Evolutionary conservation across 1,139 yeast species (phyloP).

Genomic region (Arxiozyma slooffiae): DNA sequence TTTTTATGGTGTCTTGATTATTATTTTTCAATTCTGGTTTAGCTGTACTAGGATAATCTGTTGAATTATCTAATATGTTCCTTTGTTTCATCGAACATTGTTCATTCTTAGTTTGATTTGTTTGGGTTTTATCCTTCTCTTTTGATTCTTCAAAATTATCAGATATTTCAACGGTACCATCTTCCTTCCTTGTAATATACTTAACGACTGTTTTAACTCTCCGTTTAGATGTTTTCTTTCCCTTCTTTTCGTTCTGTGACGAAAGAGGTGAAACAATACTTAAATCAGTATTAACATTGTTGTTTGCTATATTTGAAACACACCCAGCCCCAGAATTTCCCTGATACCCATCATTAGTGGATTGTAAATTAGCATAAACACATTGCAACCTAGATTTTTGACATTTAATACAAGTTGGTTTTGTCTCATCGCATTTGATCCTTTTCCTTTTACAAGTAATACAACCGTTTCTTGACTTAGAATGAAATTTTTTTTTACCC

Average conservation of each 20-base stretch:
- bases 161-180: not conserved
- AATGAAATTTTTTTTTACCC: constrained; percentile 62
- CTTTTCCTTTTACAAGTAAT: constrained; percentile 78
- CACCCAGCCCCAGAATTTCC: not conserved
- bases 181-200: constrained; percentile 1
- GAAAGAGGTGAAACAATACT: not conserved
- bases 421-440: constrained; percentile 84
- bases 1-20: not conserved
- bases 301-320: not conserved
- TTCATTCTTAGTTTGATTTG: not conserved
- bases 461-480: constrained; percentile 81
- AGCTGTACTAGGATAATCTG: not conserved
- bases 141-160: not conserved
- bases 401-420: constrained; percentile 75
- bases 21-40: not conserved
- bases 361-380: constrained; percentile 34
- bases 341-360: not conserved
- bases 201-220: not conserved
- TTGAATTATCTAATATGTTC: not conserved
- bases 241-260: not conserved
- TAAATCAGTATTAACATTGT: not conserved
- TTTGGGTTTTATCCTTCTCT: not conserved
- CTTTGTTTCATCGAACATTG: not conserved
- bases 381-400: constrained; percentile 68
- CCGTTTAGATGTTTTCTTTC: not conserved